Percentiles rank a stretch among this genome's conserved stretches.
phyloP scores from a whole-genome alignment of 2,329 filamentous ascomycete species.

The Botryotinia narcissicola region DNA sequence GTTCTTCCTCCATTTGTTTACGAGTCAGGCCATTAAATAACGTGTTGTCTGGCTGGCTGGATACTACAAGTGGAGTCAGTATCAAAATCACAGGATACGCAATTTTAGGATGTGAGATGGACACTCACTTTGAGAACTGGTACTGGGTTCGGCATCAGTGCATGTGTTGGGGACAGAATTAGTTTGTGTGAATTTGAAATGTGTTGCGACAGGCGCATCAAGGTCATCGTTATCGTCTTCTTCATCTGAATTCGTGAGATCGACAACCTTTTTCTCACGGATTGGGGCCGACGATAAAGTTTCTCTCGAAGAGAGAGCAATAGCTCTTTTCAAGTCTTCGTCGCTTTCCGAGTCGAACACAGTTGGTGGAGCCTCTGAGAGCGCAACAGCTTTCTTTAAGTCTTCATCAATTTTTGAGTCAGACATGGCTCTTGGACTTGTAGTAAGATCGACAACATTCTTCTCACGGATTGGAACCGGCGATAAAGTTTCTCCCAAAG shows the following conservation, averaged over 20 bases:
- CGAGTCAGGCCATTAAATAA: constrained; percentile 50
- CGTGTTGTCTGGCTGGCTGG: not conserved
- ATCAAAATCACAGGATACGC: not conserved
- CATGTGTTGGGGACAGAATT: not conserved
- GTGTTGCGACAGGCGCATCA: constrained; percentile 31
- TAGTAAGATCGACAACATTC: not conserved
- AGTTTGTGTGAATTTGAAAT: not conserved
- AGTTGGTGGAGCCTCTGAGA: constrained; percentile 42
- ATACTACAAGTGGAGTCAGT: not conserved
- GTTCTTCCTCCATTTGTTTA: constrained; percentile 81
- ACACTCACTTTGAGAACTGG: not conserved
- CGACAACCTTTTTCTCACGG: constrained; percentile 30
- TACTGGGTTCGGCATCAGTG: not conserved
- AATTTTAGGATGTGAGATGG: not conserved
- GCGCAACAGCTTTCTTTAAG: constrained; percentile 56
- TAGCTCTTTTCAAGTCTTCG: constrained; percentile 58
- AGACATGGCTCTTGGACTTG: constrained; percentile 29
- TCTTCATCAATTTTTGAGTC: constrained; percentile 48
- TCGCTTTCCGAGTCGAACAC: constrained; percentile 41
- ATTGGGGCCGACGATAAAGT: not conserved
- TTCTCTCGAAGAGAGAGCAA: constrained; percentile 52
- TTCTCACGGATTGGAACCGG: not conserved
- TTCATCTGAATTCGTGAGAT: constrained; percentile 39
- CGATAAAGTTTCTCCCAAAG: constrained; percentile 40
- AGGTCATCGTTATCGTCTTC: constrained; percentile 36